Evolutionary conservation across 495 filamentous ascomycete species (phyloP).

Genomic region (Friedmanniomyces simplex): DNA sequence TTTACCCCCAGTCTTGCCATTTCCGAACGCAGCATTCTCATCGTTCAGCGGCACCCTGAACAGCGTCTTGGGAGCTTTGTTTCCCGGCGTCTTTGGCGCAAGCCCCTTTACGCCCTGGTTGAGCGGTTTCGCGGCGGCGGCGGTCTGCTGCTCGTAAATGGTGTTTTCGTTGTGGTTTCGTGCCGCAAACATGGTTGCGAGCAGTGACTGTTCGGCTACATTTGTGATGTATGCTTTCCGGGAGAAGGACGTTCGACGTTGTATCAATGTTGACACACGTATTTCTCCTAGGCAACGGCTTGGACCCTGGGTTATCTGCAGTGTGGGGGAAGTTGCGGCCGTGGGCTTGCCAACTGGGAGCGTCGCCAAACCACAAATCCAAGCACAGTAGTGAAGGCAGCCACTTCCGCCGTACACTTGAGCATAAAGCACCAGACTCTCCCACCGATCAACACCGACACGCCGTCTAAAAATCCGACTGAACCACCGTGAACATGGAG

Average conservation of each 20-base stretch:
- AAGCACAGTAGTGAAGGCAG: background rate
- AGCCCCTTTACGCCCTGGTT: conserved; percentile 54
- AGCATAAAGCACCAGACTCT: background rate
- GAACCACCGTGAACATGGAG: conserved; percentile 41
- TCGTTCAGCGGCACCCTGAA: conserved; percentile 76
- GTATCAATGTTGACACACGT: conserved; percentile 6
- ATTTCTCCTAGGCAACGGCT: background rate
- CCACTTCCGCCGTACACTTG: background rate
- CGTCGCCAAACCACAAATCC: background rate
- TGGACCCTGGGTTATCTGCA: no score
- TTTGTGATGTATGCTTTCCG: background rate
- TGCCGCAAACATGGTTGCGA: conserved; percentile 58
- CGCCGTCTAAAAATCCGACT: background rate
- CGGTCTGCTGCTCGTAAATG: conserved; percentile 62
- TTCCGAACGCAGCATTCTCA: conserved; percentile 62
- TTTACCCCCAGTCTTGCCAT: conserved; percentile 51
- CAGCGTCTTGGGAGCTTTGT: conserved; percentile 70
- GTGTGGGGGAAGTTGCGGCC: no score
- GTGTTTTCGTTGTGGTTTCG: conserved; percentile 81
- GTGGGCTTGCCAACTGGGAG: background rate
- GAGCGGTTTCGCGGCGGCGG: conserved; percentile 66
- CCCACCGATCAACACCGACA: background rate
- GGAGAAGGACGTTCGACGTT: background rate
- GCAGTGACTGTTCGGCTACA: background rate
- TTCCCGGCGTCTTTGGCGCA: conserved; percentile 68